These are phyloP conservation scores for Populus deltoides DNA, from an alignment of 345 rosid species.

Conservation along the genomic window DNA sequence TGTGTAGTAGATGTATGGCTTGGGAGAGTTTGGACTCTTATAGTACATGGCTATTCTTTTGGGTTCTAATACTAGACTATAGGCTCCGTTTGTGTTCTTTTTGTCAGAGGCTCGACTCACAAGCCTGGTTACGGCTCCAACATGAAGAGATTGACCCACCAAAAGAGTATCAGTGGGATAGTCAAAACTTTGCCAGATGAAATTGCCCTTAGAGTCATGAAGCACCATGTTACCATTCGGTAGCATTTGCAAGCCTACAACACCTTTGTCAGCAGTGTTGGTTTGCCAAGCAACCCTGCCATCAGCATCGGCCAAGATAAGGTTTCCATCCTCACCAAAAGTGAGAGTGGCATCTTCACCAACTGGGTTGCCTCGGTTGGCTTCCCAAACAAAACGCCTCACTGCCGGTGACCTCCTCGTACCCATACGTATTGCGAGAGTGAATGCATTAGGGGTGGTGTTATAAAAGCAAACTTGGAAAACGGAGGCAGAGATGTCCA, in stretches of 20 bases:
- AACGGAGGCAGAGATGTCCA: constrained; percentile 22
- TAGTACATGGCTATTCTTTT: constrained; percentile 38
- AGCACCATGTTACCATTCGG: constrained; percentile 20
- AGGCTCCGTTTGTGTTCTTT: constrained; percentile 37
- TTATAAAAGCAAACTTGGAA: constrained; percentile 59
- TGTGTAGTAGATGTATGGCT: constrained; percentile 30
- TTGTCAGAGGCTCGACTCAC: constrained; percentile 45
- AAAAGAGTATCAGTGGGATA: constrained; percentile 55
- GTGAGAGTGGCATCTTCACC: constrained; percentile 28
- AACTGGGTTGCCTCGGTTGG: constrained; percentile 32
- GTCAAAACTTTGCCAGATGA: constrained; percentile 36
- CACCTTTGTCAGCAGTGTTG: constrained; percentile 35
- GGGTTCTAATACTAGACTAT: constrained; percentile 56
- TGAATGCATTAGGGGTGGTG: constrained; percentile 60
- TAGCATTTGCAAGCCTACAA: constrained; percentile 3
- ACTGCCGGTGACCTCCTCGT: constrained; percentile 32
- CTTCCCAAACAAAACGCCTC: constrained; percentile 46
- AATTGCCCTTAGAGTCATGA: constrained; percentile 4
- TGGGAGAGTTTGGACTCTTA: constrained; percentile 25
- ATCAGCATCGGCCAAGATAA: constrained; percentile 27
- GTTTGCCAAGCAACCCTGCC: constrained; percentile 36
- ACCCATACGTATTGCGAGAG: constrained; percentile 52
- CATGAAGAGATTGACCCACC: constrained; percentile 36
- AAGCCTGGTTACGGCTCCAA: constrained; percentile 35
- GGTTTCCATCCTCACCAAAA: constrained; percentile 32